Evolutionary conservation across 345 rosid genomes (phyloP).

Genomic region (Geranium brycei): DNA sequence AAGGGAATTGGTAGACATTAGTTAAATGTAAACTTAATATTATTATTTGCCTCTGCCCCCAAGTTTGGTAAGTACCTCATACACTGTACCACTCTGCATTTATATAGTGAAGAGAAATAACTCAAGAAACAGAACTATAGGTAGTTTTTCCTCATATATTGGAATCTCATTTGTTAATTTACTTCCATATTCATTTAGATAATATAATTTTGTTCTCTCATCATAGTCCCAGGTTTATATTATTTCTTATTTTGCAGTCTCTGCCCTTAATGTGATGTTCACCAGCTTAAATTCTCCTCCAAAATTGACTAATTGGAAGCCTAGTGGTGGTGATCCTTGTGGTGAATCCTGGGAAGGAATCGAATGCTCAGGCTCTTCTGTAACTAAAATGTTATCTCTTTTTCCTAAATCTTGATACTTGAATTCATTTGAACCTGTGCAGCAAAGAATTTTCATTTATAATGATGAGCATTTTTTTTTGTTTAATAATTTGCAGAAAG

Average conservation of each 20-base stretch:
- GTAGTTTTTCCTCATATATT: not conserved
- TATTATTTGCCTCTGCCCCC: too few relatives aligned
- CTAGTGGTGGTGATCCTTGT: conserved; percentile 83
- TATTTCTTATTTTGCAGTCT: conserved; percentile 32
- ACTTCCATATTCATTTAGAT: not conserved
- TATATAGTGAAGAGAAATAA: not conserved
- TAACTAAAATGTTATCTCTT: conserved; percentile 46
- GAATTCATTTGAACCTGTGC: not conserved
- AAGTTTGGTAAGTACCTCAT: too few relatives aligned
- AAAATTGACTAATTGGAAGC: conserved; percentile 53
- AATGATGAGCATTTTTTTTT: not conserved
- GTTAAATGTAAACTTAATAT: too few relatives aligned
- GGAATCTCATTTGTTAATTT: not conserved
- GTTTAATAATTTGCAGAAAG: conserved; percentile 35
- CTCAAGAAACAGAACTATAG: not conserved
- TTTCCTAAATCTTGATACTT: not conserved
- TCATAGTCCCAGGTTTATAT: conserved; percentile 1
- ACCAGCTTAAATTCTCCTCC: conserved; percentile 77
- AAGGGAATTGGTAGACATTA: too few relatives aligned
- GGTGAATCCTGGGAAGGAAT: conserved; percentile 82
- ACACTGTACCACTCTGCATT: too few relatives aligned
- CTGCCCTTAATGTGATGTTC: conserved; percentile 75
- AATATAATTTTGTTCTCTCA: not conserved
- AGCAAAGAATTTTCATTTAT: not conserved
- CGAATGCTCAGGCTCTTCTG: conserved; percentile 64